These are phyloP conservation scores for Clavulina sp. DNA, from an alignment of 768 basidiomycete genomes.

Conservation along the genomic window DNA sequence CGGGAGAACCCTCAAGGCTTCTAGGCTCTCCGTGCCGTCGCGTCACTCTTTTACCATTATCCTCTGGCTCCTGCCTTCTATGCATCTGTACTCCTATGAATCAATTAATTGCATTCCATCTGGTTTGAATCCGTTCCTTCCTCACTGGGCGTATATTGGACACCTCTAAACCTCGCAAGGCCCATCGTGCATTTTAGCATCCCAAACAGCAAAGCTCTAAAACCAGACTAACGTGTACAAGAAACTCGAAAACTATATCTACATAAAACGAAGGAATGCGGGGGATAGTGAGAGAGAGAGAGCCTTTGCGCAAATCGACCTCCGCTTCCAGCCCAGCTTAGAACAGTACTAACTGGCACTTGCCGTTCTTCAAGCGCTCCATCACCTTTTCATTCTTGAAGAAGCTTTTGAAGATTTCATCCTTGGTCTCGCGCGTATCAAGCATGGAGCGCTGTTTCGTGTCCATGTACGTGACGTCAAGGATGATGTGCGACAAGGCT, in stretches of 20 bases:
- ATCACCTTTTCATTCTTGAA: constrained; percentile 30
- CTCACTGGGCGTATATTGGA: too few relatives aligned
- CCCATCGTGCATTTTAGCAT: not conserved
- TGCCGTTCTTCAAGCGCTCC: constrained; percentile 26
- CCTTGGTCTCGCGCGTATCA: constrained; percentile 70
- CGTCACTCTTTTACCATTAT: not conserved
- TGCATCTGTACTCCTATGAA: not conserved
- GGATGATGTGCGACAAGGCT: constrained; percentile 66
- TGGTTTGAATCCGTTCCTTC: not conserved
- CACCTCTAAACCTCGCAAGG: too few relatives aligned
- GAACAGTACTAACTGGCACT: constrained; percentile 66
- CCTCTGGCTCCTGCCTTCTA: not conserved
- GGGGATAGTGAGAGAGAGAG: not conserved
- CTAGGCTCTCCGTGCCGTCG: constrained; percentile 21
- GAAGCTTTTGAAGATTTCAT: constrained; percentile 61
- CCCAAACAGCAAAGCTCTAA: too few relatives aligned
- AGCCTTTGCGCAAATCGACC: not conserved
- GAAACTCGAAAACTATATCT: too few relatives aligned
- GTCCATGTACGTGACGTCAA: constrained; percentile 60
- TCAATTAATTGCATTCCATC: not conserved
- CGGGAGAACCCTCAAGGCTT: constrained; percentile 86
- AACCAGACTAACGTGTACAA: too few relatives aligned
- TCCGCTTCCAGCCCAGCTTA: constrained; percentile 17
- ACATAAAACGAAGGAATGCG: not conserved
- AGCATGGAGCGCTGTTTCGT: constrained; percentile 56